A percentile compares a stretch with the other conserved stretches of the same genome.
Evolutionary conservation across 2,329 filamentous ascomycete genomes (phyloP).

Genomic region (Alternaria incomplexa): DNA sequence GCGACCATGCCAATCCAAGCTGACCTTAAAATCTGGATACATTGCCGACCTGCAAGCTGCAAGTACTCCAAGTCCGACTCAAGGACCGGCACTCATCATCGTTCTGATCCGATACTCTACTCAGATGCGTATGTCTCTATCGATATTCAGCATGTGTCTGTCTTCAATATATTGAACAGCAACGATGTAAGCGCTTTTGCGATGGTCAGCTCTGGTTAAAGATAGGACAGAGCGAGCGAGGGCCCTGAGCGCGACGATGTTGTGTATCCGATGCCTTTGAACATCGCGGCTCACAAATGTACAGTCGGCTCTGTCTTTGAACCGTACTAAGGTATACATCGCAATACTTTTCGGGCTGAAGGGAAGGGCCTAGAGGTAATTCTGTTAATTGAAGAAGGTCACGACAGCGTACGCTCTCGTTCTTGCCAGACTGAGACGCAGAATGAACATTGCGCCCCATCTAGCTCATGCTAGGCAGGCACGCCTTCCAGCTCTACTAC

Average conservation of each 20-base stretch:
- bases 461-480: background rate
- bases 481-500: background rate
- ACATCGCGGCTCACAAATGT: background rate
- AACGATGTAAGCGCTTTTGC: background rate
- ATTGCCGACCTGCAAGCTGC: background rate
- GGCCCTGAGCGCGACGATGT: background rate
- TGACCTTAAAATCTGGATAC: background rate
- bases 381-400: background rate
- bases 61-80: background rate
- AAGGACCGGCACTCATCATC: background rate
- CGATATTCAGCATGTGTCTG: background rate
- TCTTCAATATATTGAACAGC: background rate
- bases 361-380: background rate
- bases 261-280: background rate
- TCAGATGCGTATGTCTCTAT: background rate
- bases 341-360: background rate
- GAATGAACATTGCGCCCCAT: background rate
- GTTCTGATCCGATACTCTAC: background rate
- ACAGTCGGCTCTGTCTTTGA: background rate
- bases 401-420: background rate
- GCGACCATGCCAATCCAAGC: background rate
- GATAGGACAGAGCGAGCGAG: background rate
- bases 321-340: background rate
- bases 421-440: background rate
- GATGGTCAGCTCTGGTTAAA: background rate